These are phyloP conservation scores for Salix koriyanagi DNA, from an alignment of 345 rosid species.

Conservation along the genomic window DNA sequence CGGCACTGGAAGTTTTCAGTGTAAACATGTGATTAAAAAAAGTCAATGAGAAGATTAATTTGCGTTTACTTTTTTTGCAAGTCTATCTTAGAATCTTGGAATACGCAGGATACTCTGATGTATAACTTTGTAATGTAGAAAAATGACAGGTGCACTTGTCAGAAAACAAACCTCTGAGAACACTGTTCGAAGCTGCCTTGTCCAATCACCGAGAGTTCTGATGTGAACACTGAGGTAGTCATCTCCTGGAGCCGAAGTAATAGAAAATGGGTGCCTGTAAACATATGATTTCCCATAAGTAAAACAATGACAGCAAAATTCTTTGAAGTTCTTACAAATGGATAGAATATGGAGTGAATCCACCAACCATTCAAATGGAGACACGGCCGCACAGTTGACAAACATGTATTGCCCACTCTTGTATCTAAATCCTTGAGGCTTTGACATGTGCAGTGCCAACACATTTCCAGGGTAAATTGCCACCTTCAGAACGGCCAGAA, in stretches of 20 bases:
- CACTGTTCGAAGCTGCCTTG: constrained; percentile 57
- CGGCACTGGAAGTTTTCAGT: not conserved
- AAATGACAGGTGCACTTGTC: not conserved
- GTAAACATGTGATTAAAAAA: not conserved
- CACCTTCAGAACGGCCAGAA: constrained; percentile 32
- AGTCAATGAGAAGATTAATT: not conserved
- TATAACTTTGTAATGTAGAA: not conserved
- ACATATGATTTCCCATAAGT: not conserved
- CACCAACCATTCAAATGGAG: constrained; percentile 74
- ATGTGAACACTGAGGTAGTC: constrained; percentile 73
- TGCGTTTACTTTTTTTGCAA: not conserved
- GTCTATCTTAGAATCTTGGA: not conserved
- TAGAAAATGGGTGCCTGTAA: constrained; percentile 84
- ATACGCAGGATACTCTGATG: not conserved
- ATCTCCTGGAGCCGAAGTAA: constrained; percentile 81
- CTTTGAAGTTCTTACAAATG: not conserved
- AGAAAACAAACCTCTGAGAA: constrained; percentile 54
- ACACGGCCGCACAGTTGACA: constrained; percentile 75
- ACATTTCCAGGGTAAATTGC: constrained; percentile 78
- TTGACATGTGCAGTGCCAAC: constrained; percentile 62
- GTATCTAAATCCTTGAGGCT: constrained; percentile 74
- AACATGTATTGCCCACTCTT: constrained; percentile 86
- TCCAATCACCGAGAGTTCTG: constrained; percentile 79
- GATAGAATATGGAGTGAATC: not conserved
- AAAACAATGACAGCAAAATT: not conserved